Evolutionary conservation across 768 basidiomycete genomes (phyloP), one percentile per base, ranked within the genome.

Genomic region (Boletus rex-veris): DNA sequence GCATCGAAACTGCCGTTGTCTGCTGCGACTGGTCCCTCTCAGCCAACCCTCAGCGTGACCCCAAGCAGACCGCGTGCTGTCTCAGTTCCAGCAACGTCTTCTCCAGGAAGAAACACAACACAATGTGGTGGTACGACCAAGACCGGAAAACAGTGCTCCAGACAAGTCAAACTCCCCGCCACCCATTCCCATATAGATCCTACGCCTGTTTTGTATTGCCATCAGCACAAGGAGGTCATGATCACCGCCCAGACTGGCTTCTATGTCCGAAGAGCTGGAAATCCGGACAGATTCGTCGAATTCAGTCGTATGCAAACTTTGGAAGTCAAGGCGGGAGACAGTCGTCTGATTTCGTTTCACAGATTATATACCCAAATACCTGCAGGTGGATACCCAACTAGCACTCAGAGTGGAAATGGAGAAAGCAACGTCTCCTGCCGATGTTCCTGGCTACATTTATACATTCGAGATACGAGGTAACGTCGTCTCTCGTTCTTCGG

Each of bases 371-470:
- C 85, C 87, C 8, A 58, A 68, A 24, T 88, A 90, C 64, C 68
- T 92, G 36, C 77, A 79, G 48, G 55, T 65, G 6, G 80, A 83
- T 49, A 88, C 89, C 28, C 82, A 84, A 60, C 73, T 79, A 30
- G 77, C 82, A 2, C 66, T 85, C 35, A 73, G 76, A 53, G 66
- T 67, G 26, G 80, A 80, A 64, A 85, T 85, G 82, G 75, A 75
- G 57, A 80, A 78, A 39, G 64, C 77, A 11, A 74, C 73, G 4
- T 80, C 87, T 5, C 53, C 62, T 3, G 77, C 80, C 9, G 90
- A 92, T 58, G 78, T 76, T 18, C 73, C 79, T 5, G 91, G 91
- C 0, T 91, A 88, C 61, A 92, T 93, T 46, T 93, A 93, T 59
- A 80, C 83, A 0, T 92, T 86, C 65, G 86, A 92, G 67, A 86